phyloP scores from a whole-genome alignment of 805 yeast genomes.

The Metschnikowia baotianmanensis region DNA sequence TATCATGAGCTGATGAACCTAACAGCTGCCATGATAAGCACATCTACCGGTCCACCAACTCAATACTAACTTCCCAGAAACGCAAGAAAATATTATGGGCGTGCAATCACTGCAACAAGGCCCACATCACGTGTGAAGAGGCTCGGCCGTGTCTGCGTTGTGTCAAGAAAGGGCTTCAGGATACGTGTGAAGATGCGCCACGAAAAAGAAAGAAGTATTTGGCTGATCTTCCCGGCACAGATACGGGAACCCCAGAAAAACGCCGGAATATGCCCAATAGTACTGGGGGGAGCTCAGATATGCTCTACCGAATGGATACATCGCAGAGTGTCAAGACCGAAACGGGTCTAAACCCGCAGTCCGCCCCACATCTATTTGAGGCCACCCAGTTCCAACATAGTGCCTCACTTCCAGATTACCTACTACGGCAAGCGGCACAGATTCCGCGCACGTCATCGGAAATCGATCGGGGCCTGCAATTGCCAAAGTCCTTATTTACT shows the following conservation, averaged over 20 bases:
- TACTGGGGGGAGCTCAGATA: background rate
- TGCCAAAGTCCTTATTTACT: conserved; percentile 1
- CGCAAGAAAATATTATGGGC: conserved; percentile 78
- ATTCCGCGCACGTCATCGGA: background rate
- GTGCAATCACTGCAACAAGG: conserved; percentile 84
- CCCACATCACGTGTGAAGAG: conserved; percentile 90
- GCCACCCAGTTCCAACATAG: conserved; percentile 19
- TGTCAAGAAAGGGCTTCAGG: conserved; percentile 60
- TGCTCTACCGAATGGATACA: conserved; percentile 1
- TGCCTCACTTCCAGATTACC: conserved; percentile 15
- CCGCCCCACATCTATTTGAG: conserved; percentile 8
- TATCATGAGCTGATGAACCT: too few relatives aligned
- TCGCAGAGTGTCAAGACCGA: conserved; percentile 5
- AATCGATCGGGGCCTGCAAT: background rate
- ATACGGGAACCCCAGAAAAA: conserved; percentile 2
- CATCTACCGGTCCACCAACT: too few relatives aligned
- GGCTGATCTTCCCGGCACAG: conserved; percentile 49
- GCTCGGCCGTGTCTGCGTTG: conserved; percentile 83
- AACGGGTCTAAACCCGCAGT: conserved; percentile 2
- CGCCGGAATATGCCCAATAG: background rate
- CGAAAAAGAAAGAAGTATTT: conserved; percentile 82
- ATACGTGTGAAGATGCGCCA: conserved; percentile 84
- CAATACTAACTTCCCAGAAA: conserved; percentile 16
- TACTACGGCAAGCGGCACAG: background rate
- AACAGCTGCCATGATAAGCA: too few relatives aligned